A percentile compares a stretch with the other conserved stretches of the same genome.
Evolutionary conservation across 352 stramenopile genomes (phyloP).

Genomic region (Phytophthora quininea): DNA sequence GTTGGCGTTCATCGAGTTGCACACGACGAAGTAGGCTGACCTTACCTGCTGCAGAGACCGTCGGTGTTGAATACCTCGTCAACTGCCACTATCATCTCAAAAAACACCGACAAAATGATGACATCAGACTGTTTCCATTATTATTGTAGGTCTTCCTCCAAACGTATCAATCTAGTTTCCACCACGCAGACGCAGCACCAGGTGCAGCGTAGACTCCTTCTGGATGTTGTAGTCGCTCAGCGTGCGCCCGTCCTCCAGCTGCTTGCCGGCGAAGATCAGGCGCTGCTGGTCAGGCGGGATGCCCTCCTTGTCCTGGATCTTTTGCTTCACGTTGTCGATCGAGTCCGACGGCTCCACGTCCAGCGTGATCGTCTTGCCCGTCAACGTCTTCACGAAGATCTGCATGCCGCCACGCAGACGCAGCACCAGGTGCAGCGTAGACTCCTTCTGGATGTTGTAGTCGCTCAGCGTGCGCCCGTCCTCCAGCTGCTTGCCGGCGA

Average conservation of each 20-base stretch:
- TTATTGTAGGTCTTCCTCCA: neutral
- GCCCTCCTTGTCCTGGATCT: conserved; percentile 23
- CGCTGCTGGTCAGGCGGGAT: conserved; percentile 93
- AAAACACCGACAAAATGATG: neutral
- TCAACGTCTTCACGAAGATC: conserved; percentile 87
- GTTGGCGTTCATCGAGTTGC: conserved; percentile 51
- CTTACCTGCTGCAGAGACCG: too few relatives aligned
- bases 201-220: conserved; percentile 94
- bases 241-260: conserved; percentile 94
- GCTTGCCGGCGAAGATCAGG: conserved; percentile 95
- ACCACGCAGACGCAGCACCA: conserved; percentile 88
- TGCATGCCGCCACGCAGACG: conserved; percentile 75
- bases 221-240: conserved; percentile 93
- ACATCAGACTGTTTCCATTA: neutral
- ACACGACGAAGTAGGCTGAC: conserved; percentile 1
- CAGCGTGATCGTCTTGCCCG: conserved; percentile 91
- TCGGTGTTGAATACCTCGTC: too few relatives aligned
- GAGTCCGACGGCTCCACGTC: conserved; percentile 93
- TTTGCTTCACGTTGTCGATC: conserved; percentile 97
- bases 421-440: conserved; percentile 92
- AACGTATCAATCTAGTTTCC: conserved; percentile 30
- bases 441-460: conserved; percentile 49
- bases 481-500: conserved; percentile 4
- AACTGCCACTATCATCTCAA: too few relatives aligned
- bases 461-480: neutral